A percentile compares a stretch with the other conserved stretches of the same genome.
Evolutionary conservation across 2,329 filamentous ascomycete species (phyloP).

Genomic region (Leptographium galeiforme): DNA sequence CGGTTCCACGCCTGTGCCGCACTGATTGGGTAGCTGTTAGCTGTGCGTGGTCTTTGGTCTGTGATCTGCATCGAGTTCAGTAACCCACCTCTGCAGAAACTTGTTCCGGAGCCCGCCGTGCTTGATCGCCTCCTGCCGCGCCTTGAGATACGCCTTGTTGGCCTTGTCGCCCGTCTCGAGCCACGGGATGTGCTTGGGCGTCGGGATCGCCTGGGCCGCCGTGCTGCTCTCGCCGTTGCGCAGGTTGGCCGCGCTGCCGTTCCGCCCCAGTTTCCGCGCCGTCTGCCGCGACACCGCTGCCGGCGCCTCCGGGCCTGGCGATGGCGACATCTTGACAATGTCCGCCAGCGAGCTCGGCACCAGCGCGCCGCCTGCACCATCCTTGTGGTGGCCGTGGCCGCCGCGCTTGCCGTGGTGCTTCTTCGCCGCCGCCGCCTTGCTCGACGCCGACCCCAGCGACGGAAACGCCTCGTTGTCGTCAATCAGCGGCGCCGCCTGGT

Average conservation of each 20-base stretch:
- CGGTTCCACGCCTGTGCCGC: constrained; percentile 98
- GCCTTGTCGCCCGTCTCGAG: constrained; percentile 81
- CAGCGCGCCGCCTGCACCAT: constrained; percentile 23
- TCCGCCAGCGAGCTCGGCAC: constrained; percentile 73
- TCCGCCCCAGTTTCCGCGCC: constrained; percentile 44
- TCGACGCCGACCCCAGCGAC: constrained; percentile 61
- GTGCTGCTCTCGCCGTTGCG: constrained; percentile 64
- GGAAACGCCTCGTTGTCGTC: constrained; percentile 96
- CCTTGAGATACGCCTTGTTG: constrained; percentile 91
- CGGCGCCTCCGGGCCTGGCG: constrained; percentile 46
- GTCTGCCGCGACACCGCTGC: constrained; percentile 38
- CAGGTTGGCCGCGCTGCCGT: constrained; percentile 50
- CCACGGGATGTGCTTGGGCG: constrained; percentile 91
- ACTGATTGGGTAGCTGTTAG: no score
- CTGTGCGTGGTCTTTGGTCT: no score
- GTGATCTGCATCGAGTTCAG: no score
- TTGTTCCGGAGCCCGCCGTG: constrained; percentile 94
- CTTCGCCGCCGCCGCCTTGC: constrained; percentile 60
- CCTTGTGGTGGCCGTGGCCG: constrained; percentile 63
- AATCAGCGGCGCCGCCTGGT: constrained; percentile 59
- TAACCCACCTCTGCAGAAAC: constrained; percentile 70
- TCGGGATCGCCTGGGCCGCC: constrained; percentile 70
- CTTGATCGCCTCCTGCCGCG: constrained; percentile 89
- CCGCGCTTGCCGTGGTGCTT: constrained; percentile 89
- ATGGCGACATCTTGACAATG: constrained; percentile 88